These are phyloP conservation scores for Lactifluus pinguis DNA, from an alignment of 768 basidiomycete species.

Conservation along the genomic window DNA sequence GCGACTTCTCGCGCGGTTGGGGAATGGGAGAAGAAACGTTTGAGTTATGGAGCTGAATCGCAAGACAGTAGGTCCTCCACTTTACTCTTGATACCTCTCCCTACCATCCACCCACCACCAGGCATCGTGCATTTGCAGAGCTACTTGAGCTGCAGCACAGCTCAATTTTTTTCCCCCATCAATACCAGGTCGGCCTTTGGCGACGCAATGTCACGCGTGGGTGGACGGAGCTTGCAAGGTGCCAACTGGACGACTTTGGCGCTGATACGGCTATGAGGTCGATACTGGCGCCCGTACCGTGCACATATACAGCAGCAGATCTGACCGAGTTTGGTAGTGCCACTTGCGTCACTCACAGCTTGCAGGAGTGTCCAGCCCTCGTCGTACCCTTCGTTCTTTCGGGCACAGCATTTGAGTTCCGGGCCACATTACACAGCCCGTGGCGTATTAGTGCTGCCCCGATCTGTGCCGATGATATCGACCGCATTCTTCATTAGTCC, in stretches of 20 bases:
- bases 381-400: constrained; percentile 47
- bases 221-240: constrained; percentile 32
- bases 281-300: constrained; percentile 2
- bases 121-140: constrained; percentile 86
- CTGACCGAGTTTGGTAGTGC: not conserved
- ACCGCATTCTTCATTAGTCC: no score
- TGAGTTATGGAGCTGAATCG: constrained; percentile 97
- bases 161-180: not conserved
- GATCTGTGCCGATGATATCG: constrained; percentile 12
- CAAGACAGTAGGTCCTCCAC: constrained; percentile 63
- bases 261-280: constrained; percentile 33
- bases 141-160: constrained; percentile 55
- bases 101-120: constrained; percentile 25
- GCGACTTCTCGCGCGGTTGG: constrained; percentile 85
- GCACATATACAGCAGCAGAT: not conserved
- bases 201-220: constrained; percentile 54
- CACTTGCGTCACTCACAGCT: constrained; percentile 6
- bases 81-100: not conserved
- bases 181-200: constrained; percentile 22
- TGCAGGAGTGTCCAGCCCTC: constrained; percentile 53
- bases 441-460: not conserved
- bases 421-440: constrained; percentile 10
- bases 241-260: constrained; percentile 35
- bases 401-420: constrained; percentile 12
- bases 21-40: constrained; percentile 95